Evolutionary conservation across 805 yeast genomes (phyloP).

Genomic region (Wickerhamiella musiphila): DNA sequence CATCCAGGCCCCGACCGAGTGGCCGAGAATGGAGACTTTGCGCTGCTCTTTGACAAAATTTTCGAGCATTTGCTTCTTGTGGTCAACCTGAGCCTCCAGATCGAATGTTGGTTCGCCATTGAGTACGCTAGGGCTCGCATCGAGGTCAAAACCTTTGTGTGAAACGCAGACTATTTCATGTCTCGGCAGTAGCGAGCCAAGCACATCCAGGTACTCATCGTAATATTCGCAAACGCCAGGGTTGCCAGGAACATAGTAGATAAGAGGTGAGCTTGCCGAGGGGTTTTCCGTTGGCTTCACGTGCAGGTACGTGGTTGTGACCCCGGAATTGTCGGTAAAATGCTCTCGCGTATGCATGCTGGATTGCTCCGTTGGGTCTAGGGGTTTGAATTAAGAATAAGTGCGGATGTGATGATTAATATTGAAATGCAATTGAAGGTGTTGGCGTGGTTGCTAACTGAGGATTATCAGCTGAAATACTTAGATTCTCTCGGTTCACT

Average conservation of each 20-base stretch:
- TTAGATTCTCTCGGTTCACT: too few relatives aligned
- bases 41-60: constrained; percentile 17
- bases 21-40: constrained; percentile 38
- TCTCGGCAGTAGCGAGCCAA: constrained; percentile 28
- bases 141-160: constrained; percentile 39
- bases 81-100: constrained; percentile 40
- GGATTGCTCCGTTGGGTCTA: too few relatives aligned
- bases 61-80: constrained; percentile 35
- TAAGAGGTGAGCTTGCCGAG: too few relatives aligned
- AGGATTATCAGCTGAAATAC: too few relatives aligned
- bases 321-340: constrained; percentile 96
- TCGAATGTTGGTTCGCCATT: constrained; percentile 17
- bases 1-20: constrained; percentile 56
- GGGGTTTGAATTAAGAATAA: too few relatives aligned
- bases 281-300: too few relatives aligned
- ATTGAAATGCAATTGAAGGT: too few relatives aligned
- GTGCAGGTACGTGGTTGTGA: constrained; percentile 89
- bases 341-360: too few relatives aligned
- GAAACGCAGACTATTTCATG: constrained; percentile 43
- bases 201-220: constrained; percentile 30
- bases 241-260: constrained; percentile 57
- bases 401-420: too few relatives aligned
- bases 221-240: constrained; percentile 61
- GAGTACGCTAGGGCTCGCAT: constrained; percentile 3
- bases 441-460: too few relatives aligned